Base-by-base conservation (phyloP, 768 basidiomycete species). In the Punctularia strigosozonata region DNA sequence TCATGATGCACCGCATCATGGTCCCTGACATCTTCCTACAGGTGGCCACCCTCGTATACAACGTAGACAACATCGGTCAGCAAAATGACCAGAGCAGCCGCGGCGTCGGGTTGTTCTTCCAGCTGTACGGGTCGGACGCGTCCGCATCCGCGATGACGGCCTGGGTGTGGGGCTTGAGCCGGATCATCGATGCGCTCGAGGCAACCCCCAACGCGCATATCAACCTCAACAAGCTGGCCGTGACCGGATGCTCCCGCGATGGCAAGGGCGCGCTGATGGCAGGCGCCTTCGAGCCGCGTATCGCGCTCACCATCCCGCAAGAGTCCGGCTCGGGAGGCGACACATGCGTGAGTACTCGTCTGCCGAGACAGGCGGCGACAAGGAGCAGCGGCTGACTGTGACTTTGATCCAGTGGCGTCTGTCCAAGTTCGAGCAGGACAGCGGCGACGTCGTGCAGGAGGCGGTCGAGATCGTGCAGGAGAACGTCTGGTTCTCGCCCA, bases 201-300 rank as follows among this genome's bases (percentile, higher is more conserved):
- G 50, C 52, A n/a, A 67, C 62, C 4, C 58, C 67, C 15, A 40
- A 48, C 25, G 57, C 60, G 2, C 57, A 59, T 34, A 66, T 74
- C 50, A 59, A 74, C 47, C 45, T 61, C 20, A 54, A 49, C 15
- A 58, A 59, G 42, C 60, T 73, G 26, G 71, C 55, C 20, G 68
- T 71, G 34, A 67, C 69, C 4, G 71, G 71, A 3, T 74, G 71
- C 46, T 72, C 70, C n/a, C 58, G 71, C 23, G 64, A 72, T 37
- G 71, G 71, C 37, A 73, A 73, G 50, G 71, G 70, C 28, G 69
- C 71, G 1, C 51, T 69, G 20, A 60, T 71, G n/a, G 70, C 64
- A 15, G 71, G 70, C 21, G 71, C 70, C 12, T 70, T 74, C 42
- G 71, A 74, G 35, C 51, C 56, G 0, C 71, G 71, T 39, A 68